Base-by-base conservation (phyloP, 2,329 filamentous ascomycete genomes). In the Cladosporium oxysporum region DNA sequence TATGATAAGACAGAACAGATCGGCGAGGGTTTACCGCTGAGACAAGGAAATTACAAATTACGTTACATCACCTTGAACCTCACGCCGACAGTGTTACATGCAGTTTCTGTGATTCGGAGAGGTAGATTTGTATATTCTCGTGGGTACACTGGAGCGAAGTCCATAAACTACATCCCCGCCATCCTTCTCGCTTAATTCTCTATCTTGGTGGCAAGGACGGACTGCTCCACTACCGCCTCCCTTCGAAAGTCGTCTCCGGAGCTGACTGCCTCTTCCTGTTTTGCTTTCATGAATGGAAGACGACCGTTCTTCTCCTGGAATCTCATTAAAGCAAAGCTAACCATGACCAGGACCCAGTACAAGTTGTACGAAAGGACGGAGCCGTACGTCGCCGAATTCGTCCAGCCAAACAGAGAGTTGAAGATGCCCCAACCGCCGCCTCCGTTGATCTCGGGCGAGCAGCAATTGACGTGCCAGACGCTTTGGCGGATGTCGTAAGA, bases 401-500 rank as follows among this genome's bases (percentile, higher is more conserved):
- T 86, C 93, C 93, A 97, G 66, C 93, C 92, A 12, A 96, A 83
- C 62, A 96, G 83, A 66, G 91, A 88, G 72, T 96, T 94, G 83
- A 96, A 92, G 70, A 96, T 88, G 64, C 91, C 91, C 92, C 92
- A 96, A 53, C 90, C 91, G 44, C 89, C 88, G 58, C 90, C 90
- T 31, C 90, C 90, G 68, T 91, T 88, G 47, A 89, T 78, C 62
- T 87, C 80, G 0, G 92, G 90, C 72, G 87, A 93, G 76, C 91
- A 95, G 81, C 91, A 96, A 74, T 93, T 93, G 63, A 94, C 86
- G 74, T 94, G 91, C 91, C 91, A 94, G 26, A 95, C 90, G 69
- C 86, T 91, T 73, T 89, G 83, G 65, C 86, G 83, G 71, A 94
- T 92, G 71, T 95, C 89, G 76, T 94, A 94, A 1, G 89, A 92